Evolutionary conservation across 371 early-diverging fungal species (phyloP), one percentile per base, ranked within the genome.

Genomic region (Actinomortierella wolfii): DNA sequence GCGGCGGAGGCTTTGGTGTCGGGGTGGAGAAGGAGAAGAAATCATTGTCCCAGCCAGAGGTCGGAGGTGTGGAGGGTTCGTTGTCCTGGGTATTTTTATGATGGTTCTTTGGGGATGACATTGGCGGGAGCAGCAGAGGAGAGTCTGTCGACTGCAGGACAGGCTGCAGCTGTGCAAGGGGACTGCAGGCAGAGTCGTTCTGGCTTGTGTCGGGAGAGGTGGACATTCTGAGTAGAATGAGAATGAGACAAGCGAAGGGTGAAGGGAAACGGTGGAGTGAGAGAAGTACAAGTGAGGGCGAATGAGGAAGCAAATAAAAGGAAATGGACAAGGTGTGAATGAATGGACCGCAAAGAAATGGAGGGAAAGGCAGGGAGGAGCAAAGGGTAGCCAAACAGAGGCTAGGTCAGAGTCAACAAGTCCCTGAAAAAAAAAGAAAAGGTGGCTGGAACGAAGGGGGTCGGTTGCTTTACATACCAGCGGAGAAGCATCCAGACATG

Each of bases 1-100:
- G 73, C 1, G 73, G 73, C 1, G 73, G 73, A 1, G 73, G 73
- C 48, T 52, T 65, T 2, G 73, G 73, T 3, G 73, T 71, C 6
- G 73, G 73, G 1, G 59, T 65, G 56, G 56, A 57, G 42, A 7
- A 58, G 56, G 45, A 48, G 47, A 71, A 71, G 23, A 59, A 50
- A 24, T 54, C 44, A n/a, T n/a, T n/a, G 45, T 71, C 66, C 67
- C 66, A 71, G 53, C 42, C 39, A 3, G 73, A 56, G 25, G 53
- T 57, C 20, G 56, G 29, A 17, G 55, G 48, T 18, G 21, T 47
- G 53, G 14, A 4, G 15, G 52, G 24, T 13, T 14, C 17, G 40
- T 50, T 2, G 61, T 7, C 39, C 20, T 28, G 6, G 58, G 39
- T 49, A 45, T 26, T 25, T 50, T 42, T 13, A 52, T 8, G 29